Base-by-base conservation (phyloP, 768 basidiomycete species). In the Coprinopsis cinerea region DNA sequence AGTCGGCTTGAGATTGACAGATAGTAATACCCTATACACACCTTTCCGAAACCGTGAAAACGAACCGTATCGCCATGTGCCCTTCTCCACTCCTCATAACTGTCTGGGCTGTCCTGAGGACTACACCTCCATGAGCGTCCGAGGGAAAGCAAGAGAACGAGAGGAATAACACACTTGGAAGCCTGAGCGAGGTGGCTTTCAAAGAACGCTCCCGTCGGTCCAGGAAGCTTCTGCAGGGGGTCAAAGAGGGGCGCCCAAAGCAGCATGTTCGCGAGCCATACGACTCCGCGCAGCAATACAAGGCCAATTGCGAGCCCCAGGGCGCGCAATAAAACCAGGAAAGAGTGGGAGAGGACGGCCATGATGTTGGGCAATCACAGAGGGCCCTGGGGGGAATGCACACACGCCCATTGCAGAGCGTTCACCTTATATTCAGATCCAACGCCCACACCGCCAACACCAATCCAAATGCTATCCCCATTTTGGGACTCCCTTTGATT, bases 21-120 rank as follows among this genome's bases (percentile, higher is more conserved):
- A 27, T 26, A 45, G 30, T 20, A 44, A 28, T 7, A 14, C 25
- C n/a, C 41, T 60, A 40, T 51, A 75, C 77, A 58, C 61, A 77
- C 78, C 59, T 60, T 71, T 34, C 79, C 79, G 60, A 74, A 77
- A 1, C 79, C 79, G 54, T 82, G 74, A 48, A 78, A 77, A 35
- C 74, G 61, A 51, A 78, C 76, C 1, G 77, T 80, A 53, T 72
- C 71, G 10, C 78, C 79, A 59, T 68, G 76, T 14, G 53, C 59
- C 48, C 62, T 64, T 22, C 65, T 63, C 76, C 76, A 80, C 17
- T 68, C 63, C 14, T 67, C 62, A 54, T 78, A 68, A 1, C 68
- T 70, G 3, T 61, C 56, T 6, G 68, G 59, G 52, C 71, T 75
- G 23, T 66, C 49, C 43, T 65, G 61, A 6, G 79, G 79, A 50